Evolutionary conservation across 2,329 filamentous ascomycete genomes (phyloP), one percentile per base, ranked within the genome.

Genomic region (Hypomyces rosellus): DNA sequence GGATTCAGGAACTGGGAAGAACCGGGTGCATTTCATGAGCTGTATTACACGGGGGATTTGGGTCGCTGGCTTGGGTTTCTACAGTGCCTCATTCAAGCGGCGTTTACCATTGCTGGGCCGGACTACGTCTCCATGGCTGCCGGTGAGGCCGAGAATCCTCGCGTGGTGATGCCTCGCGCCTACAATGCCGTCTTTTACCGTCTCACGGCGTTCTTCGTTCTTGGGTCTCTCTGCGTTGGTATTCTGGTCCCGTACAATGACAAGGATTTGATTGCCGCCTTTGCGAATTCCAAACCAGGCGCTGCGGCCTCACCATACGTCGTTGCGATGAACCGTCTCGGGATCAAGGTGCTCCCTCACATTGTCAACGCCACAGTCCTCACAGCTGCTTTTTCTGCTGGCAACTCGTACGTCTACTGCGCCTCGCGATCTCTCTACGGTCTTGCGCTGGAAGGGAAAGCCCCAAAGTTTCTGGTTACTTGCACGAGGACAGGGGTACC

Each of bases 131-230:
- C 76, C 5, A 82, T 81, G 60, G 87, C 86, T 0, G 85, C 85
- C 2, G 85, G 83, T 15, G 86, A 89, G 64, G 78, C 85, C 1
- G 78, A 86, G 59, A 86, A 88, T 57, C 86, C 86, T 0, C 81
- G 86, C 14, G 69, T 69, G 15, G 78, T 85, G 16, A 80, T 93
- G 66, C 87, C 87, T 0, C 81, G 78, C 38, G 88, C 88, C 1
- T 90, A 82, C 67, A 89, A 89, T 53, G 82, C 85, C 45, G 86
- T 91, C 1, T 90, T 91, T 65, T 90, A 88, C 66, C 84, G 88
- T 33, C 71, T 92, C 33, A 85, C 85, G 0, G 71, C 79, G 2
- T 91, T 92, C 65, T 91, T 90, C 68, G 78, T 89, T 37, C 76
- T 89, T 2, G 87, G 87, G 2, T 82, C 85, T 0, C 74, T 93